Conservation (phyloP, 306 rosid species). For the Gillenia trifoliata region DNA sequence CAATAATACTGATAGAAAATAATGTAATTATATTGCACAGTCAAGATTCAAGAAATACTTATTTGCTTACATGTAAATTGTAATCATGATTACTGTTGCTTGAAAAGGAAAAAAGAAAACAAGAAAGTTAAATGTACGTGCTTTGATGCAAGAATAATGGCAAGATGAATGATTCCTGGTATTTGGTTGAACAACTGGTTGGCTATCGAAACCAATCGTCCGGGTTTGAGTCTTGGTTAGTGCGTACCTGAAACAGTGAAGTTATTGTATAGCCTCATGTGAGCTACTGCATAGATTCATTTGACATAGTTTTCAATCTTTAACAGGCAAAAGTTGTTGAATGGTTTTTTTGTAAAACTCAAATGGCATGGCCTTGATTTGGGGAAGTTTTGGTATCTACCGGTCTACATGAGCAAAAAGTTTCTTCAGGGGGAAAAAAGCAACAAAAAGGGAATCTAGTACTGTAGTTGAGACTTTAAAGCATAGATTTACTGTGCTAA, state of each 20-base stretch:
- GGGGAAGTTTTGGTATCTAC: not conserved
- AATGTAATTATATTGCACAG: not conserved
- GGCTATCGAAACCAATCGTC: not conserved
- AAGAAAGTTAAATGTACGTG: not conserved
- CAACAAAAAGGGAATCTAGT: not conserved
- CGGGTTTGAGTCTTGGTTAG: not conserved
- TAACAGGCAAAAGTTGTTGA: not conserved
- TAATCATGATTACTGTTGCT: not conserved
- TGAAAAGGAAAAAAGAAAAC: not conserved
- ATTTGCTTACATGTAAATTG: not conserved
- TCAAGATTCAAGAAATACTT: not conserved
- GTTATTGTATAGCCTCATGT: not conserved
- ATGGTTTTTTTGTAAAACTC: not conserved
- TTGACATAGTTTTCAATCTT: not conserved
- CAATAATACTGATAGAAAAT: not conserved
- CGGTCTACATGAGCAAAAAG: not conserved
- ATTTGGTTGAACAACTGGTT: not conserved
- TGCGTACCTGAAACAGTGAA: not conserved
- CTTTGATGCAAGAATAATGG: not conserved
- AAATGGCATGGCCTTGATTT: not conserved
- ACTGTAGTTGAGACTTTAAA: not conserved
- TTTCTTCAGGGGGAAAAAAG: not conserved
- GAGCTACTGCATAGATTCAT: not conserved
- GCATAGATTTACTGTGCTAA: not conserved
- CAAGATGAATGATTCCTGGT: not conserved